Evolutionary conservation across 2,329 filamentous ascomycete genomes (phyloP), one percentile per base, ranked within the genome.

Genomic region (Tolypocladium ovalisporum): DNA sequence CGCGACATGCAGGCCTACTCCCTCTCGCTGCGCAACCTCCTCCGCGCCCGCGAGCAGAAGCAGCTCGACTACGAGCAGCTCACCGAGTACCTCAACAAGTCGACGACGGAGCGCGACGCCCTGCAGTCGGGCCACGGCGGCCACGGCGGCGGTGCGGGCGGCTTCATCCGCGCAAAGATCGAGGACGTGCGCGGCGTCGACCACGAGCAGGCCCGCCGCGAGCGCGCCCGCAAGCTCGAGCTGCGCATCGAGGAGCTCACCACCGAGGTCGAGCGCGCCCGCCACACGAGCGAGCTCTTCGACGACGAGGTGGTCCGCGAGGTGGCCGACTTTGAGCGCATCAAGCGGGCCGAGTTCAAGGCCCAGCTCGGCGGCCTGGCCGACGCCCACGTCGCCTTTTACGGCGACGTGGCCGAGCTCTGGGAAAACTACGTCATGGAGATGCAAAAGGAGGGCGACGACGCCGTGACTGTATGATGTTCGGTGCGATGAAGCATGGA

Each of bases 1-100:
- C 85, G 91, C 54, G 94, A 99, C 74, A 96, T 97, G 92, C 89
- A 95, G 66, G 88, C 91, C 32, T 99, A 97, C 73, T 93, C 91
- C 62, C 76, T 83, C n/a, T 88, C 91, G 0, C 78, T 97, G 52
- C 96, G 96, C 72, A 81, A 84, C 29, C 85, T 99, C 6, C 84
- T 99, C 62, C 96, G 96, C 71, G 90, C 90, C 1, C 87, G 94
- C 39, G 94, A 99, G 75, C 91, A 95, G 75, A 99, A 99, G 71
- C 94, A 99, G 71, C 87, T 99, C 58, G 94, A 99, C 75, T 96
- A 93, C 67, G 94, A 99, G 74, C 92, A 90, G 62, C 80, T 99
- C 37, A 96, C 91, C 34, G 93, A 97, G 70, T 97, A 97, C 72
- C 88, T 97, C 56, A 89, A 89, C 75, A 96, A 96, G 71, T 90